These are phyloP conservation scores for Aspergillus novofumigatus DNA, from an alignment of 2,329 filamentous ascomycete species.

Conservation along the genomic window DNA sequence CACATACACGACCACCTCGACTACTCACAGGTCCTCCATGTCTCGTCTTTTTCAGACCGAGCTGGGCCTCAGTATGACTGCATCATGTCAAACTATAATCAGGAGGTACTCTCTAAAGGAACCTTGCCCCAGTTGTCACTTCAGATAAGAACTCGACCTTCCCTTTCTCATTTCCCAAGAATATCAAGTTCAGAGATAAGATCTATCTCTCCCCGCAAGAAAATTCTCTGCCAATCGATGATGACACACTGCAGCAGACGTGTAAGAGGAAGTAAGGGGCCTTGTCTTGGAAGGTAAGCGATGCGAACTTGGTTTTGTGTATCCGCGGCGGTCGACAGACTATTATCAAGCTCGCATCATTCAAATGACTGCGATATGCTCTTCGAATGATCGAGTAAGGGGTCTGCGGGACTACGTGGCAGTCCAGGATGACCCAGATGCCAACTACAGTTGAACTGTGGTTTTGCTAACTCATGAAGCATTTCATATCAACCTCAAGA, in stretches of 20 bases:
- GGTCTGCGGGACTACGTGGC: background rate
- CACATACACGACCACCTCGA: background rate
- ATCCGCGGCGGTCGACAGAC: background rate
- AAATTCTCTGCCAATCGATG: background rate
- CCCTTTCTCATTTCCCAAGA: no score
- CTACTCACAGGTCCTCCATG: background rate
- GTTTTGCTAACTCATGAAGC: background rate
- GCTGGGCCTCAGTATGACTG: background rate
- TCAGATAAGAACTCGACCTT: no score
- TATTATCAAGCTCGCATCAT: background rate
- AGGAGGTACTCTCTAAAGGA: no score
- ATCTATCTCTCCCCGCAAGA: no score
- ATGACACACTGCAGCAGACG: background rate
- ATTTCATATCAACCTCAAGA: background rate
- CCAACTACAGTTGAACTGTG: background rate
- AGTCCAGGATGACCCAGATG: background rate
- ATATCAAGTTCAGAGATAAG: no score
- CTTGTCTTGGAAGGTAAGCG: background rate
- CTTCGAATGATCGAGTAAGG: background rate
- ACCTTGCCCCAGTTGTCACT: no score
- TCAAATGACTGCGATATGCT: background rate
- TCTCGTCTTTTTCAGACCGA: background rate
- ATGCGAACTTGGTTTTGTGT: background rate
- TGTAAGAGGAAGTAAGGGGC: background rate
- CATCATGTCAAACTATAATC: background rate